These are phyloP conservation scores for Elsinoe ampelina DNA, from an alignment of 2,329 filamentous ascomycete species.

Conservation along the genomic window DNA sequence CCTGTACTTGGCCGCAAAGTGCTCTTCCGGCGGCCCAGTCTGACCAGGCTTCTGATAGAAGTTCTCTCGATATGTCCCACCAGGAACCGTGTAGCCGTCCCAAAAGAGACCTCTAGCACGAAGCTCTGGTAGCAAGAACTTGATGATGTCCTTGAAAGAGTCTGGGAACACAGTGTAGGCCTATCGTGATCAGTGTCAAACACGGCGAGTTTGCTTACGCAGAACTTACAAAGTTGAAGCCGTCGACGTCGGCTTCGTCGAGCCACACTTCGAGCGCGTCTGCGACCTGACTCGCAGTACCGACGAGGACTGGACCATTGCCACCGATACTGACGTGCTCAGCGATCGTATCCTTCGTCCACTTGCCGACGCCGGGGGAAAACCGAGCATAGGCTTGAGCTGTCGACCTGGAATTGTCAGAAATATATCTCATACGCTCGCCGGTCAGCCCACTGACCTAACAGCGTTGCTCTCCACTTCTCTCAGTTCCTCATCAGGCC, in stretches of 20 bases:
- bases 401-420: background rate
- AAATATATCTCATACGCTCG: background rate
- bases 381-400: constrained; percentile 4
- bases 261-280: constrained; percentile 61
- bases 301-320: constrained; percentile 54
- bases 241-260: constrained; percentile 59
- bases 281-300: constrained; percentile 55
- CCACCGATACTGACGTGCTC: constrained; percentile 60
- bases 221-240: constrained; percentile 52
- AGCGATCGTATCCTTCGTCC: constrained; percentile 63
- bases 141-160: constrained; percentile 58
- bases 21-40: background rate
- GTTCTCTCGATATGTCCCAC: constrained; percentile 16
- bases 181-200: background rate
- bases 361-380: constrained; percentile 26
- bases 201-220: no score
- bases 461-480: constrained; percentile 10
- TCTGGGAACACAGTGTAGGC: constrained; percentile 58
- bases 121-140: constrained; percentile 34
- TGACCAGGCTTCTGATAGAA: constrained; percentile 6
- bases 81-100: constrained; percentile 20
- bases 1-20: background rate
- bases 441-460: background rate
- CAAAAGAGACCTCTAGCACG: constrained; percentile 28
- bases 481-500: constrained; percentile 52